Conservation (phyloP, 179 eudicot species). For the Corrigiola litoralis region DNA sequence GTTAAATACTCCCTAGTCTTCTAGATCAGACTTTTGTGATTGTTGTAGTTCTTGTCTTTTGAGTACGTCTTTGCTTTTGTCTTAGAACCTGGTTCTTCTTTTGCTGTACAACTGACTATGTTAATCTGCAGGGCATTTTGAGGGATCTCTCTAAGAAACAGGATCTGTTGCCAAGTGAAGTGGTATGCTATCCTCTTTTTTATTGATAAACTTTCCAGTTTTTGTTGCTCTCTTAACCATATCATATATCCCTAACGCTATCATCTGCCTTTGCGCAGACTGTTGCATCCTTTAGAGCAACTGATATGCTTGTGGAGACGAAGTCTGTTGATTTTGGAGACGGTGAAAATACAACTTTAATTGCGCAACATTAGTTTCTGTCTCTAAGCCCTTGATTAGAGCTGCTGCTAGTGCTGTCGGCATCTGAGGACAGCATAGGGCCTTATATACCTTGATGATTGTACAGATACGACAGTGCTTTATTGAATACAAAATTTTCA, state of each 20-base stretch:
- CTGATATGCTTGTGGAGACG: constrained; percentile 24
- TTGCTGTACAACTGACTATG: constrained; percentile 2
- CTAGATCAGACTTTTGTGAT: background rate
- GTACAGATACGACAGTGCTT: constrained; percentile 20
- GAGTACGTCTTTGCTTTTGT: background rate
- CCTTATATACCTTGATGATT: constrained; percentile 7
- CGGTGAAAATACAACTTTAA: constrained; percentile 18
- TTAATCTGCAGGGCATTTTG: constrained; percentile 41
- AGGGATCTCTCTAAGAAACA: constrained; percentile 53
- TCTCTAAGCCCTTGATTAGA: background rate
- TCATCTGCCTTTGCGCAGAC: constrained; percentile 5
- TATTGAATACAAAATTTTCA: constrained; percentile 5
- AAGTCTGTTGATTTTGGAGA: constrained; percentile 24
- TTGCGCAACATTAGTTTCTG: constrained; percentile 15
- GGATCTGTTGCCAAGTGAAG: constrained; percentile 25
- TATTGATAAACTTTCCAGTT: background rate
- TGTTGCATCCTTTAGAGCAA: constrained; percentile 24
- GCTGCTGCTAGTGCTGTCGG: constrained; percentile 13
- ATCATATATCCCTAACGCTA: background rate
- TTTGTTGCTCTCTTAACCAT: background rate
- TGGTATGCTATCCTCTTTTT: constrained; percentile 19
- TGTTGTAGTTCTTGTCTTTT: background rate
- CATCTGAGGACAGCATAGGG: constrained; percentile 7
- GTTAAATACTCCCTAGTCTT: no score
- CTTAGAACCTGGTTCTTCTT: background rate